Evolutionary conservation across 2,329 filamentous ascomycete species (phyloP).

Genomic region (Phialemonium atrogriseum): DNA sequence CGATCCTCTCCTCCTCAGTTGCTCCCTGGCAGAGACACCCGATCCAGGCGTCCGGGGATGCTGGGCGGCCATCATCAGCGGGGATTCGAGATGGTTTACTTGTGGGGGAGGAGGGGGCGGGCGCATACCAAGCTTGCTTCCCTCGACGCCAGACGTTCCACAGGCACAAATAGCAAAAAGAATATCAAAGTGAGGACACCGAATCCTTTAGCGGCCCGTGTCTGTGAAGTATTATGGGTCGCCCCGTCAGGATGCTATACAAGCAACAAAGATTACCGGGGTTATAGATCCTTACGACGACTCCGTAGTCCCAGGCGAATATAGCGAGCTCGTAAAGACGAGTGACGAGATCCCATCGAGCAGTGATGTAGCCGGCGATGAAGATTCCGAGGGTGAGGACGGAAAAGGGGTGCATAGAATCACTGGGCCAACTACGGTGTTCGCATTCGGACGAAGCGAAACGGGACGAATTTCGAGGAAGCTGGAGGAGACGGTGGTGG

Average conservation of each 20-base stretch:
- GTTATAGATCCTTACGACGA: too few relatives aligned
- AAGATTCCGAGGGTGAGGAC: conserved; percentile 95
- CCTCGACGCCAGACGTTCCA: conserved; percentile 71
- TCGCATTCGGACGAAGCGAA: conserved; percentile 35
- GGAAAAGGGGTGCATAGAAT: conserved; percentile 95
- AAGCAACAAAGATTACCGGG: neutral
- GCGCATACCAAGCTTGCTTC: conserved; percentile 70
- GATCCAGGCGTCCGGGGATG: conserved; percentile 72
- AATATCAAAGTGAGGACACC: conserved; percentile 76
- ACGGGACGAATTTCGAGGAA: too few relatives aligned
- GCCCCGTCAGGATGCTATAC: neutral
- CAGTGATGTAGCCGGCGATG: conserved; percentile 98
- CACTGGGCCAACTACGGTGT: conserved; percentile 25
- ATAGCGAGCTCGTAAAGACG: conserved; percentile 93
- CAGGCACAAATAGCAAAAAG: conserved; percentile 72
- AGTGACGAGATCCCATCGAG: conserved; percentile 96
- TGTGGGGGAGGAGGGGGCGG: conserved; percentile 8
- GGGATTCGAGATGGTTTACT: conserved; percentile 7
- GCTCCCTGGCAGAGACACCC: conserved; percentile 90
- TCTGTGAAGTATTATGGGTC: conserved; percentile 36
- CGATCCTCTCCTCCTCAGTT: conserved; percentile 86
- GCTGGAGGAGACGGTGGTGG: too few relatives aligned
- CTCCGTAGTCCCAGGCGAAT: conserved; percentile 98
- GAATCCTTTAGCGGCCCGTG: conserved; percentile 80
- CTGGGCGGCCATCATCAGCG: conserved; percentile 34